A percentile compares a stretch with the other conserved stretches of the same genome.
These are phyloP conservation scores for Leccinum subatratum DNA, from an alignment of 1,284 basidiomycete species.

Conservation along the genomic window DNA sequence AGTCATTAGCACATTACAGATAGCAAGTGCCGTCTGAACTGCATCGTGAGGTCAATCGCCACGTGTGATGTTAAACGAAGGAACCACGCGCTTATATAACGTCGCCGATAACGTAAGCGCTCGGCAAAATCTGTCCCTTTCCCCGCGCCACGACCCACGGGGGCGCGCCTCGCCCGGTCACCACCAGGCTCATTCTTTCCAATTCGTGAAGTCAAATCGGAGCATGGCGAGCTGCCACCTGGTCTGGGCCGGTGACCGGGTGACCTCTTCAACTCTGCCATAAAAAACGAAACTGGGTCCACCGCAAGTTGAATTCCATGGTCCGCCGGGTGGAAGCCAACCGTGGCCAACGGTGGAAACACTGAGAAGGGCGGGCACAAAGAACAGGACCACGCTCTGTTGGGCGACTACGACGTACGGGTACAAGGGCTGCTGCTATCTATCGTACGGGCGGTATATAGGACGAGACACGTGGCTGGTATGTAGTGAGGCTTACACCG, in stretches of 20 bases:
- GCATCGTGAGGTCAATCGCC: not conserved
- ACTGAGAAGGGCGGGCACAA: too few relatives aligned
- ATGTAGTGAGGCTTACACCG: too few relatives aligned
- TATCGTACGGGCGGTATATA: too few relatives aligned
- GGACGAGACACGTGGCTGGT: too few relatives aligned
- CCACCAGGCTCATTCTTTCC: conserved; percentile 14
- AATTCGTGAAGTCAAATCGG: conserved; percentile 5
- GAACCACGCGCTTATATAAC: not conserved
- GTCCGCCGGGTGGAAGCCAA: too few relatives aligned
- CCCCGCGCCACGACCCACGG: conserved; percentile 28
- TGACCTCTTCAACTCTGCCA: not conserved
- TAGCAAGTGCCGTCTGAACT: not conserved
- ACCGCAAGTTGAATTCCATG: not conserved
- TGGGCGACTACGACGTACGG: too few relatives aligned
- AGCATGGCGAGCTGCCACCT: not conserved
- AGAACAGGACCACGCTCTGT: too few relatives aligned
- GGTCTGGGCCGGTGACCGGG: not conserved
- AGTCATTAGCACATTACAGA: not conserved
- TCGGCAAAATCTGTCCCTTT: not conserved
- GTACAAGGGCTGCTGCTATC: too few relatives aligned
- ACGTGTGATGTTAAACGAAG: not conserved
- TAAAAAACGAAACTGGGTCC: conserved; percentile 8
- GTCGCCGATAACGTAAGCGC: not conserved
- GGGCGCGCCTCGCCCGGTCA: not conserved
- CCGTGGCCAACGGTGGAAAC: too few relatives aligned